Evolutionary conservation across 768 basidiomycete species (phyloP), one percentile per base, ranked within the genome.

Genomic region (Suillus brevipes): DNA sequence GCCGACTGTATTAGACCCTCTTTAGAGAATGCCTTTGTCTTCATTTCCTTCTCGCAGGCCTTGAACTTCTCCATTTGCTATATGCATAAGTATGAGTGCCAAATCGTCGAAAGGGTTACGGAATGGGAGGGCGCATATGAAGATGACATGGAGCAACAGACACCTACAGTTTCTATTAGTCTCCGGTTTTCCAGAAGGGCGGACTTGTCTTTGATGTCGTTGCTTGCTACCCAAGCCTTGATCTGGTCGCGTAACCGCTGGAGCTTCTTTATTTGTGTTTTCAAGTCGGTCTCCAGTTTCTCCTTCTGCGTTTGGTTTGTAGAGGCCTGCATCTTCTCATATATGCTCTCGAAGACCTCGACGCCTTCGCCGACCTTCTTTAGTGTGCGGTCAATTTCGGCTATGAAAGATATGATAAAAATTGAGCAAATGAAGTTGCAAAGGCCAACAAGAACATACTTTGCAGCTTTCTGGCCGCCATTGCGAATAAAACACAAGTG

Each of bases 1-100:
- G 94, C 86, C 13, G 95, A 94, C 66, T 95, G 94, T 66, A 91
- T 97, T 49, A 99, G 84, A 49, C 97, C 97, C 78, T 99, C 97
- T 74, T 99, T 99, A 23, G 96, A 98, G 79, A 99, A 99, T 0
- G 97, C 97, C 78, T 99, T 99, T 65, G 97, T 99, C 85, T 99
- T 99, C 97, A 99, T 99, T 80, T 99, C 97, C 82, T 99, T 99
- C 82, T 99, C 97, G 80, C 96, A 95, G 28, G 97, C 97, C 74
- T 99, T 99, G 87, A 99, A 99, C 76, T 95, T 96, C 82, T 99
- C 97, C 97, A 99, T 99, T 99, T 99, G 97, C 97, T 99, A 78
- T 64, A 66, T 65, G 75, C 64, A 65, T 53, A 18, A 23, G 42
- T 45, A 70, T 66, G 57, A 65, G 66, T 45, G 10, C 34, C 10